These are phyloP conservation scores for Pythium periplocum DNA, from an alignment of 352 stramenopile genomes.

Conservation along the genomic window DNA sequence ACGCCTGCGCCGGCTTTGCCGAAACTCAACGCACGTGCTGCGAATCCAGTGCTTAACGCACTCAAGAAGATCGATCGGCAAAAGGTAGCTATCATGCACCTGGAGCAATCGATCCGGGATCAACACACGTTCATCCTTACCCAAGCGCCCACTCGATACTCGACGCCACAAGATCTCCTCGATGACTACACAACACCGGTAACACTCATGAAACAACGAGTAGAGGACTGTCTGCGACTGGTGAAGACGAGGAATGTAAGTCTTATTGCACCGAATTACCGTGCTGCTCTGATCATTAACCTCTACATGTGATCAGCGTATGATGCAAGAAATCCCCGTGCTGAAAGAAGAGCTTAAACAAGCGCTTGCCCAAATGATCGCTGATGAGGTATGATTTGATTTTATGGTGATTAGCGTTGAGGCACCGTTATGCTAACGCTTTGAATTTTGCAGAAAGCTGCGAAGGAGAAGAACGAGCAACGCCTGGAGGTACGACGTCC, in stretches of 20 bases:
- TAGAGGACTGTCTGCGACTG: constrained; percentile 62
- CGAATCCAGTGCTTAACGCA: constrained; percentile 64
- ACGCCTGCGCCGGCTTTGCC: constrained; percentile 41
- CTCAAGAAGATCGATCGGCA: constrained; percentile 82
- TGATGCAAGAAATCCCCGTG: constrained; percentile 40
- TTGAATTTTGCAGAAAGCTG: constrained; percentile 30
- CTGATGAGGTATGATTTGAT: constrained; percentile 41
- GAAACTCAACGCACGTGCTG: constrained; percentile 73
- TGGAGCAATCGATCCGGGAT: constrained; percentile 53
- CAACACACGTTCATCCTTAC: constrained; percentile 54
- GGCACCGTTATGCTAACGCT: too few species aligned
- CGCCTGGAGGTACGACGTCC: constrained; percentile 50
- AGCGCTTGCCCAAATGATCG: constrained; percentile 52
- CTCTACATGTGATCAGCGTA: constrained; percentile 41
- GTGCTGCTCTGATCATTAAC: constrained; percentile 4
- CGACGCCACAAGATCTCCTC: constrained; percentile 45
- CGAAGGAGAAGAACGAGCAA: constrained; percentile 56
- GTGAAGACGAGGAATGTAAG: constrained; percentile 76
- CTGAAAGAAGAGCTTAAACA: constrained; percentile 47
- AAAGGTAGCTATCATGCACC: constrained; percentile 54
- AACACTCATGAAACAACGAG: constrained; percentile 41
- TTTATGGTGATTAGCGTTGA: not conserved
- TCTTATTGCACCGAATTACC: constrained; percentile 1
- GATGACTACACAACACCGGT: constrained; percentile 40
- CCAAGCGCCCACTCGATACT: constrained; percentile 42